Evolutionary conservation across 495 filamentous ascomycete species (phyloP), one percentile per base, ranked within the genome.

Genomic region (Collariella sp.): DNA sequence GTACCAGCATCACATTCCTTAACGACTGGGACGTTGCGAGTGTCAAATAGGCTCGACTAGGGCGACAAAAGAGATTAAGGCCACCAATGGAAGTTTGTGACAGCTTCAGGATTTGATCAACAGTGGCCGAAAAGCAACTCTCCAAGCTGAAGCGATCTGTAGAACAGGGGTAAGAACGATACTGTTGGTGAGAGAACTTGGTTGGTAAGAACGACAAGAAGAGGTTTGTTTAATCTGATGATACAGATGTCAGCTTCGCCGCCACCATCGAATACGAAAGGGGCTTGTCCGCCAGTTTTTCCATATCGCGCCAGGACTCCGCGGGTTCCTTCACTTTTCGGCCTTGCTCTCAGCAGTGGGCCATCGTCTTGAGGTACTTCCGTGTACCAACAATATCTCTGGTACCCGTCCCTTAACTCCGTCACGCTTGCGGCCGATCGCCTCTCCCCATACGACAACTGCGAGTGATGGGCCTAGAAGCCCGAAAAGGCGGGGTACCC

Each of bases 401-500:
- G 19, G 13, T 12, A 19, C 7, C 1, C 29, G n/a, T n/a, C 26
- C 36, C 16, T n/a, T 19, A n/a, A 26, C 29, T 18, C n/a, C 40
- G n/a, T 31, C 29, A 16, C 4, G n/a, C 22, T 24, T 35, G 42
- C 24, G 48, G 34, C 33, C 9, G 22, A 43, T 16, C 13, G 49
- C 42, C 41, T 34, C 16, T 19, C 33, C 16, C 18, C 2, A 6
- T 19, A 31, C 23, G 2, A 20, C 46, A 24, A 40, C 38, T 36
- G 33, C 20, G 1, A 31, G 12, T 15, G n/a, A 19, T 7, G 20
- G 48, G 46, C 22, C 45, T 54, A 50, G 39, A 54, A 41, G 35
- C 42, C 44, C 4, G 12, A 23, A 23, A 43, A 39, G 56, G 40
- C 50, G 49, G 49, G 50, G 50, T 49, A 24, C 41, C 24, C 50